Base-by-base conservation (phyloP, 495 filamentous ascomycete species). In the Penicillium roqueforti region DNA sequence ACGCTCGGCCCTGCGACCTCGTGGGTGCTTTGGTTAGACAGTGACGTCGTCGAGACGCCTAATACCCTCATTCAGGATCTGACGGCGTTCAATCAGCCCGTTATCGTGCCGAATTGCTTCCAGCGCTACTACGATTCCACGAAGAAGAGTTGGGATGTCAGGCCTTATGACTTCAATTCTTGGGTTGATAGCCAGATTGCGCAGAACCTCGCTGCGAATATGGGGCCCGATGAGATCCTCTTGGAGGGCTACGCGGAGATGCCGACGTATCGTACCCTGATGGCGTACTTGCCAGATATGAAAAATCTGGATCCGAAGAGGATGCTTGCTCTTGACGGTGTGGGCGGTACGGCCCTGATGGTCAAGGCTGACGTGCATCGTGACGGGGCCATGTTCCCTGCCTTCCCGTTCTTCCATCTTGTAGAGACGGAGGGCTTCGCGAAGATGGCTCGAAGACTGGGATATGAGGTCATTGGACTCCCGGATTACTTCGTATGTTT, bases 361-460 rank as follows among this genome's bases (percentile, higher is more conserved):
- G 93, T 98, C 14, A 97, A 97, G 75, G 93, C 95, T 0, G 95
- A 97, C 51, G 93, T 98, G 7, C 93, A 98, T 63, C 82, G 93
- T 13, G 95, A 98, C 67, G 93, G 93, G 4, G 93, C 95, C 51
- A 98, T 98, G 93, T 98, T 98, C 69, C 93, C 93, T 16, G 81
- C 93, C 0, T 98, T 98, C 68, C 71, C 92, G 3, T 98, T 98
- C 66, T 98, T 95, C 64, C 88, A 97, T 70, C 71, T 98, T 25
- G 92, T 98, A 57, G 93, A 98, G 75, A 97, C 95, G 5, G 93
- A 98, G 67, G 93, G 93, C 0, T 98, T 98, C 63, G 92, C 95
- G 13, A 96, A 92, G 73, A 98, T 98, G 93, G 92, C 91, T 18
- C 84, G 77, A 60, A 78, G 93, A 53, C 69, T 98, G 63, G 91